Conservation (phyloP, 2,329 filamentous ascomycete genomes). For the Colletotrichum sp. region DNA sequence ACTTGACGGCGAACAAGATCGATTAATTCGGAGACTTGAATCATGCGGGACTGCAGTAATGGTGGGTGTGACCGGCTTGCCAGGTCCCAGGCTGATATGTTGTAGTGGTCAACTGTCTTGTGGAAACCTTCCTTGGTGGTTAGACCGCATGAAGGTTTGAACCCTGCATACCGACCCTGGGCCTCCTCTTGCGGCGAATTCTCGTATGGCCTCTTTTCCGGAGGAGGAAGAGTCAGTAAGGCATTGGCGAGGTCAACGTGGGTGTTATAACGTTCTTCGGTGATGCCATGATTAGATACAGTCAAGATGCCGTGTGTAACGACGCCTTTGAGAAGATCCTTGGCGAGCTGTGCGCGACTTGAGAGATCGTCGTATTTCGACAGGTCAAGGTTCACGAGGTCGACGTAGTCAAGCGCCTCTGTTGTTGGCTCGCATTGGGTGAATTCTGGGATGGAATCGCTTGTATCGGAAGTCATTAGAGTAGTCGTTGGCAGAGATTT, state of each 20-base stretch:
- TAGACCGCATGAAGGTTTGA: conserved; percentile 29
- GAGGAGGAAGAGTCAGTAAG: background rate
- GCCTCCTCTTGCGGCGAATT: background rate
- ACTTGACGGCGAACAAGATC: background rate
- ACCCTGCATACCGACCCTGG: conserved; percentile 31
- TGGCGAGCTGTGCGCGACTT: background rate
- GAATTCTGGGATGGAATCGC: background rate
- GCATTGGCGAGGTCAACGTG: background rate
- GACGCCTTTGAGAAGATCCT: background rate
- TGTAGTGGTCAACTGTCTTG: conserved; percentile 4
- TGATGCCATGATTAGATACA: background rate
- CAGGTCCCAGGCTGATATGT: conserved; percentile 22
- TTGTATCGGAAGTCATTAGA: background rate
- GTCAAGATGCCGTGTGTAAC: background rate
- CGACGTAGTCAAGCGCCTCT: background rate
- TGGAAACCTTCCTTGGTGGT: conserved; percentile 19
- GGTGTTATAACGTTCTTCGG: background rate
- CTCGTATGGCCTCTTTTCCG: background rate
- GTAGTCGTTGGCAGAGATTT: too few relatives aligned
- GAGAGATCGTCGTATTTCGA: background rate
- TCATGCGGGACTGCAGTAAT: background rate
- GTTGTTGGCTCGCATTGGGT: background rate
- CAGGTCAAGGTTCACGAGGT: background rate
- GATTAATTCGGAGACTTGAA: background rate
- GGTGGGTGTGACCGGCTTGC: conserved; percentile 22